These are phyloP conservation scores for Colletotrichum lindemuthianum DNA, from an alignment of 2,329 filamentous ascomycete genomes.

Conservation along the genomic window DNA sequence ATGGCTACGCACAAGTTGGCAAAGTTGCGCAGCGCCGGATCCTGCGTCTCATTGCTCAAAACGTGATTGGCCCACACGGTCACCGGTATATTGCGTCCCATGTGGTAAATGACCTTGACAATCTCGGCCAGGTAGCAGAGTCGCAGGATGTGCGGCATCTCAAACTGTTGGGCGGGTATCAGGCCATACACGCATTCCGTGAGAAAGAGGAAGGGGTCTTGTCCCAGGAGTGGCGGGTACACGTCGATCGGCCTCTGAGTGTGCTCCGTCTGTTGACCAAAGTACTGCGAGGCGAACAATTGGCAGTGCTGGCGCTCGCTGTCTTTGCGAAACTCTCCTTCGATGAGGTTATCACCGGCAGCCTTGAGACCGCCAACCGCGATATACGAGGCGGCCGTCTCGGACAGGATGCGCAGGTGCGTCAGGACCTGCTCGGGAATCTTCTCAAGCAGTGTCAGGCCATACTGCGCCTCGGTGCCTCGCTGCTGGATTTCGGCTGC, in stretches of 20 bases:
- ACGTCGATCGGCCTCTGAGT: conserved; percentile 55
- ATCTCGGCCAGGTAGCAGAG: conserved; percentile 93
- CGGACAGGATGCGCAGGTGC: conserved; percentile 86
- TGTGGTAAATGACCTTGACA: conserved; percentile 77
- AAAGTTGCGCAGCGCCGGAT: conserved; percentile 63
- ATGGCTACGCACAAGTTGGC: conserved; percentile 64
- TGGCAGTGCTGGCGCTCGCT: conserved; percentile 79
- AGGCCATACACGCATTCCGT: conserved; percentile 81
- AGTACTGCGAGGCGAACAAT: conserved; percentile 73
- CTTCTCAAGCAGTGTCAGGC: conserved; percentile 81
- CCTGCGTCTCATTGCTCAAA: conserved; percentile 52
- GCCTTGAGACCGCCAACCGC: conserved; percentile 77
- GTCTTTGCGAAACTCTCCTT: conserved; percentile 73
- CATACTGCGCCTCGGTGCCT: conserved; percentile 78
- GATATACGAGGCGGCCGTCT: conserved; percentile 88
- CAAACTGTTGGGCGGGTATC: conserved; percentile 72
- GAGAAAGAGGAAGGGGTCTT: conserved; percentile 83
- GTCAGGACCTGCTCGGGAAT: conserved; percentile 86
- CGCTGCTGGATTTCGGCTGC: conserved; percentile 92
- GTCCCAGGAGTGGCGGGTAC: conserved; percentile 68
- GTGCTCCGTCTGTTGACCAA: conserved; percentile 53
- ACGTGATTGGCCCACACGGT: conserved; percentile 60
- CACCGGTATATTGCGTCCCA: conserved; percentile 64
- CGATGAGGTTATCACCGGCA: conserved; percentile 68
- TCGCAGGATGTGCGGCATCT: conserved; percentile 82